These are phyloP conservation scores for Podila epigama DNA, from an alignment of 192 early-diverging fungal species.

Conservation along the genomic window DNA sequence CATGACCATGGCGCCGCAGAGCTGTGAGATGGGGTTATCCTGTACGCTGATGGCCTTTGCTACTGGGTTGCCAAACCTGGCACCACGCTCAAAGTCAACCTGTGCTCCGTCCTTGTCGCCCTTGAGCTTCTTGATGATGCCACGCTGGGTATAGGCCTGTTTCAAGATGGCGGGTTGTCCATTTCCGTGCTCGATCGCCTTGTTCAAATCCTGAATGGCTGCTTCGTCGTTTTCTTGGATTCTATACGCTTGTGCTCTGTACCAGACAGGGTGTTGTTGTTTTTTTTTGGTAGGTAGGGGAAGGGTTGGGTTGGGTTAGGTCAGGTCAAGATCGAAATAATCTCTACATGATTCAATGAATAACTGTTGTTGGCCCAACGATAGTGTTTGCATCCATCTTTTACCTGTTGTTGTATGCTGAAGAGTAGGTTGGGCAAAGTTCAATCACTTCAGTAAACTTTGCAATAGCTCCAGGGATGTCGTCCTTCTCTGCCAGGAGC, in stretches of 20 bases:
- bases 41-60: slow-evolving; percentile 55
- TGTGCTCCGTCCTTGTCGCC: slow-evolving; percentile 55
- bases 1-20: slow-evolving; percentile 50
- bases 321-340: too few species aligned
- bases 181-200: slow-evolving; percentile 49
- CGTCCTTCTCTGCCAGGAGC: slow-evolving; percentile 50
- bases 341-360: too few species aligned
- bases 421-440: slow-evolving; percentile 54
- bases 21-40: slow-evolving; percentile 56
- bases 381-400: not conserved
- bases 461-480: slow-evolving; percentile 48
- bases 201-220: slow-evolving; percentile 53
- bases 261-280: too few species aligned
- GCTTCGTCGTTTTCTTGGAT: slow-evolving; percentile 42
- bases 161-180: slow-evolving; percentile 54
- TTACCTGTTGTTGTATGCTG: slow-evolving; percentile 61
- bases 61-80: slow-evolving; percentile 55
- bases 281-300: too few species aligned
- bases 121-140: slow-evolving; percentile 50
- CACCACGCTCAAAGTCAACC: slow-evolving; percentile 57
- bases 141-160: slow-evolving; percentile 61
- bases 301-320: too few species aligned
- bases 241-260: slow-evolving; percentile 58
- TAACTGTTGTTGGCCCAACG: too few species aligned
- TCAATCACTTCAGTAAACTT: slow-evolving; percentile 51